phyloP scores from a whole-genome alignment of 2,329 filamentous ascomycete genomes.

The Pseudogymnoascus sp. region DNA sequence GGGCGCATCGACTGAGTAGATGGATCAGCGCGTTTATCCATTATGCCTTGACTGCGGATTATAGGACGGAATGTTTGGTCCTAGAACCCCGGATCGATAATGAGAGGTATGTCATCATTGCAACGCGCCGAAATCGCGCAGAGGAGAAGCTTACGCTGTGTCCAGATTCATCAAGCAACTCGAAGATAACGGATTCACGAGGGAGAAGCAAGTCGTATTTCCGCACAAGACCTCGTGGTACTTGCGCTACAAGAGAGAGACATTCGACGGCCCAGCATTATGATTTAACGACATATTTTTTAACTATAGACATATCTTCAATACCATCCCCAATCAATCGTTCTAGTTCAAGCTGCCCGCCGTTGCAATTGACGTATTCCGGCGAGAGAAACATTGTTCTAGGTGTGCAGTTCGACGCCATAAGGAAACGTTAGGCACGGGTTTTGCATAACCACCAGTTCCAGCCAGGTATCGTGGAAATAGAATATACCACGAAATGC shows the following conservation, averaged over 20 bases:
- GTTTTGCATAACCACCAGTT: background rate
- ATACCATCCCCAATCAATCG: background rate
- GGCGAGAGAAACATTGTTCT: background rate
- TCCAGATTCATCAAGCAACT: slow-evolving; percentile 58
- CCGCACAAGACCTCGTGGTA: slow-evolving; percentile 89
- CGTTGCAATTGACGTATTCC: background rate
- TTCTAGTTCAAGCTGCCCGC: background rate
- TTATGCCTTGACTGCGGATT: slow-evolving; percentile 69
- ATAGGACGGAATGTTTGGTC: slow-evolving; percentile 72
- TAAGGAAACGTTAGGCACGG: background rate
- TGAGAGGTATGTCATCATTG: slow-evolving; percentile 53
- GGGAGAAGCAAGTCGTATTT: slow-evolving; percentile 77
- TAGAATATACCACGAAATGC: background rate
- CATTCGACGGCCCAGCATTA: slow-evolving; percentile 61
- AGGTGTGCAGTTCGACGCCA: background rate
- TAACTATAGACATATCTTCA: background rate
- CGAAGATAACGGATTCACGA: slow-evolving; percentile 68
- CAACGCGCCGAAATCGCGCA: too few species aligned
- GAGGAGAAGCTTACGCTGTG: slow-evolving; percentile 32
- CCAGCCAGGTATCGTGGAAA: background rate
- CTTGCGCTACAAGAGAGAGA: slow-evolving; percentile 70
- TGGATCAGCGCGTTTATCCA: slow-evolving; percentile 89
- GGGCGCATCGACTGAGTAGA: slow-evolving; percentile 61
- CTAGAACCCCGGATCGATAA: slow-evolving; percentile 92
- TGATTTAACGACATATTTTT: slow-evolving; percentile 12